These are phyloP conservation scores for Ceratocystis alfenasii DNA, from an alignment of 2,329 filamentous ascomycete genomes.

Conservation along the genomic window DNA sequence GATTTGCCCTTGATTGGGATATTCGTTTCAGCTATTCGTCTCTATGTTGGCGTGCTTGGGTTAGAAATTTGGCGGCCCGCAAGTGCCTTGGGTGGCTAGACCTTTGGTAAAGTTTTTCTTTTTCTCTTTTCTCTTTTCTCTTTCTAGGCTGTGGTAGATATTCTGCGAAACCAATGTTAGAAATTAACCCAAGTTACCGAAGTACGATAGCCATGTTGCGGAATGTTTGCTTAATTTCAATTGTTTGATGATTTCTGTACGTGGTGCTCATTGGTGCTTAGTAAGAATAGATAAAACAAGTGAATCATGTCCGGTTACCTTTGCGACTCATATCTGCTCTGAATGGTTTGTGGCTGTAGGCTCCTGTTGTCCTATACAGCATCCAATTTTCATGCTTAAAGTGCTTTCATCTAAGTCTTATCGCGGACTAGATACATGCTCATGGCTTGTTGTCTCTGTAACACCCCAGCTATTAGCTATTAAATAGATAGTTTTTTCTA, in stretches of 20 bases:
- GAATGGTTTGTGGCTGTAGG: too few relatives aligned
- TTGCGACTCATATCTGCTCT: too few relatives aligned
- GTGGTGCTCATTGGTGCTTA: too few relatives aligned
- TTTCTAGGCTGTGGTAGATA: background rate
- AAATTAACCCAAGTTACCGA: background rate
- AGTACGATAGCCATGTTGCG: background rate
- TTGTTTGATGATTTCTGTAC: background rate
- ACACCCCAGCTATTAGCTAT: too few relatives aligned
- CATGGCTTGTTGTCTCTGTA: too few relatives aligned
- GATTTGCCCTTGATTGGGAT: background rate
- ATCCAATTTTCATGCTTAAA: too few relatives aligned
- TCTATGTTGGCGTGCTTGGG: background rate
- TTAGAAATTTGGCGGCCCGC: conserved; percentile 1
- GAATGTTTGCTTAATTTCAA: background rate
- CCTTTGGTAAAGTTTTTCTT: background rate
- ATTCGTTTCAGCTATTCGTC: background rate
- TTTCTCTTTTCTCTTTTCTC: background rate
- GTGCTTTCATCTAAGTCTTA: too few relatives aligned
- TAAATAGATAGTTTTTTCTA: too few relatives aligned
- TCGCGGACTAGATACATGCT: too few relatives aligned
- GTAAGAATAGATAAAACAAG: too few relatives aligned
- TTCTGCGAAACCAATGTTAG: background rate
- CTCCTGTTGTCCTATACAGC: too few relatives aligned
- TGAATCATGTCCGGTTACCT: background rate
- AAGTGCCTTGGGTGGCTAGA: background rate